These are phyloP conservation scores for Diaporthe velutina DNA, from an alignment of 2,329 filamentous ascomycete genomes.

Conservation along the genomic window DNA sequence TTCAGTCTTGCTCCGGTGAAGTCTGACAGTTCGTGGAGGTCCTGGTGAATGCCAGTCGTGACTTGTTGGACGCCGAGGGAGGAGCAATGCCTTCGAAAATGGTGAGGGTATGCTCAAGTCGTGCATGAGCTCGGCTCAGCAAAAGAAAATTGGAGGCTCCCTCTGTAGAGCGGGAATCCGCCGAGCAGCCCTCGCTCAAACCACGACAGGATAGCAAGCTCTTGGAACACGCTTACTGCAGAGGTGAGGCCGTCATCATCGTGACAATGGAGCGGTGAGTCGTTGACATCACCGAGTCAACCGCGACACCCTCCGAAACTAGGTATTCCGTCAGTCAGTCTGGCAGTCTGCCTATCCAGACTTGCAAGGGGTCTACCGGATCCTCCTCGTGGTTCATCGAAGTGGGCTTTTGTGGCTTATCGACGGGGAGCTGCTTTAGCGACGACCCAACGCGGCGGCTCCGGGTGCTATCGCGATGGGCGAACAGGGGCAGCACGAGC, in stretches of 20 bases:
- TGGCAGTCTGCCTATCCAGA: slow-evolving; percentile 11
- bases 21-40: not conserved
- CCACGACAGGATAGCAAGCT: not conserved
- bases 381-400: not conserved
- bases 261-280: slow-evolving; percentile 22
- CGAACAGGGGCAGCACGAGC: slow-evolving; percentile 29
- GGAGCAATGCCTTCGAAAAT: not conserved
- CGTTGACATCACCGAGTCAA: slow-evolving; percentile 5
- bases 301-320: not conserved
- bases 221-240: not conserved
- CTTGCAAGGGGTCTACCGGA: slow-evolving; percentile 3
- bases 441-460: slow-evolving; percentile 29
- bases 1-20: not conserved
- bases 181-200: not conserved
- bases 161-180: not conserved
- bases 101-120: not conserved
- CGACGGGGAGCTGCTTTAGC: slow-evolving; percentile 29
- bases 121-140: not conserved
- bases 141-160: not conserved
- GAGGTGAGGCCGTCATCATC: slow-evolving; percentile 19
- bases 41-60: not conserved
- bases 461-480: slow-evolving; percentile 23
- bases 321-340: slow-evolving; percentile 4
- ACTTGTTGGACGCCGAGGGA: not conserved
- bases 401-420: slow-evolving; percentile 17